phyloP scores from a whole-genome alignment of 495 filamentous ascomycete species.

The Penicillium taxi region DNA sequence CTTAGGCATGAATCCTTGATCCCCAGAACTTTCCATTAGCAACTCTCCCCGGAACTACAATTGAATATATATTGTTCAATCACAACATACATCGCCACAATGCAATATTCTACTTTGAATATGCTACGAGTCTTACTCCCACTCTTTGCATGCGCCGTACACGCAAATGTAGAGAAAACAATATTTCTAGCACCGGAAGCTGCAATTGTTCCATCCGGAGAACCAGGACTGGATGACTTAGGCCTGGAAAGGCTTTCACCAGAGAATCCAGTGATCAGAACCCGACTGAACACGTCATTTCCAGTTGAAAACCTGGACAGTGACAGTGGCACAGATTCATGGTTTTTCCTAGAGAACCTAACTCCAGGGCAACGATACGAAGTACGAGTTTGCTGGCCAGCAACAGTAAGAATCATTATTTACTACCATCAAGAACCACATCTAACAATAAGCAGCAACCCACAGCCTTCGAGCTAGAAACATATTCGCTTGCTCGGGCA shows the following conservation, averaged over 20 bases:
- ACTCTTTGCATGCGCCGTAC: constrained; percentile 20
- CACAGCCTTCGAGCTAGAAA: constrained; percentile 64
- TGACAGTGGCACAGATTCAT: constrained; percentile 64
- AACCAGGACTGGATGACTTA: constrained; percentile 55
- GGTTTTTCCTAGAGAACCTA: constrained; percentile 78
- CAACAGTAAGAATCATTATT: constrained; percentile 57
- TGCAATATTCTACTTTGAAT: constrained; percentile 11
- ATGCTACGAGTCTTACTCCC: constrained; percentile 23
- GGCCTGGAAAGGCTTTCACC: constrained; percentile 59
- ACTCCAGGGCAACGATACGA: constrained; percentile 73
- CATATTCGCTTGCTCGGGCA: constrained; percentile 50
- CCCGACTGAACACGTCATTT: constrained; percentile 56
- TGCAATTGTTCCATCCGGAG: constrained; percentile 43
- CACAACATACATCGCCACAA: constrained; percentile 4
- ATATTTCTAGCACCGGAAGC: constrained; percentile 71
- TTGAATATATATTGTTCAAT: neutral
- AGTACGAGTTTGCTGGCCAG: constrained; percentile 87
- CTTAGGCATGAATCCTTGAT: no score
- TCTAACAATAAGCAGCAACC: constrained; percentile 60
- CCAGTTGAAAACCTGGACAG: constrained; percentile 47
- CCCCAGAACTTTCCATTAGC: no score
- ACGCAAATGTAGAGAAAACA: constrained; percentile 80
- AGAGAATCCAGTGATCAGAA: constrained; percentile 45
- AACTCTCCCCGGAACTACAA: no score
- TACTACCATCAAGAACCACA: neutral